These are phyloP conservation scores for Tubosaeta brunneosetosa DNA, from an alignment of 768 basidiomycete genomes.

Conservation along the genomic window DNA sequence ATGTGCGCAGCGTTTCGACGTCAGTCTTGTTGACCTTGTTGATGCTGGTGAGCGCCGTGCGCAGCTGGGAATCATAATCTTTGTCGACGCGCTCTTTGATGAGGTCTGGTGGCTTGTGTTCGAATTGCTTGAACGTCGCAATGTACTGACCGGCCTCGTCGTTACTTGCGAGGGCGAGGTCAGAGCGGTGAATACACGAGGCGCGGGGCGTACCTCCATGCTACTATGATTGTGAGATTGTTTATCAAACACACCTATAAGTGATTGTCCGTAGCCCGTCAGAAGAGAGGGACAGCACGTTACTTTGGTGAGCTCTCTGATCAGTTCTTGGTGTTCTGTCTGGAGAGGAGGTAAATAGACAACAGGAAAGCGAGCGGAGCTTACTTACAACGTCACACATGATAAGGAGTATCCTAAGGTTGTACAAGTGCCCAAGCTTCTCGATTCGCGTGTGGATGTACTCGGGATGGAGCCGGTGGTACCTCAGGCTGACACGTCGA, in stretches of 20 bases:
- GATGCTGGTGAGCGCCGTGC: constrained; percentile 80
- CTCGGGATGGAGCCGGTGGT: constrained; percentile 96
- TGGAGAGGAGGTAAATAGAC: constrained; percentile 26
- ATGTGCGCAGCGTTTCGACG: constrained; percentile 83
- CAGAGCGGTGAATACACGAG: neutral
- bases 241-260: constrained; percentile 80
- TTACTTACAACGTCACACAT: constrained; percentile 84
- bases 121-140: constrained; percentile 86
- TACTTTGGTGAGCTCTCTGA: constrained; percentile 90
- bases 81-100: constrained; percentile 95
- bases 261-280: constrained; percentile 2
- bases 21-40: constrained; percentile 97
- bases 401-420: constrained; percentile 78
- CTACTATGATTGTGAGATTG: constrained; percentile 85
- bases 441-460: constrained; percentile 92
- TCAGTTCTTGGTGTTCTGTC: constrained; percentile 88
- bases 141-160: constrained; percentile 95
- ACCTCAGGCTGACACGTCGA: constrained; percentile 60
- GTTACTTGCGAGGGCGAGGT: constrained; percentile 40
- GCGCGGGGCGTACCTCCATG: constrained; percentile 68
- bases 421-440: constrained; percentile 76
- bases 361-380: neutral
- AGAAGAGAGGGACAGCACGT: constrained; percentile 5
- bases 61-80: constrained; percentile 77
- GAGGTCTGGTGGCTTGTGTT: constrained; percentile 87